Evolutionary conservation across 345 rosid species (phyloP).

Genomic region (Lepidium didymum): DNA sequence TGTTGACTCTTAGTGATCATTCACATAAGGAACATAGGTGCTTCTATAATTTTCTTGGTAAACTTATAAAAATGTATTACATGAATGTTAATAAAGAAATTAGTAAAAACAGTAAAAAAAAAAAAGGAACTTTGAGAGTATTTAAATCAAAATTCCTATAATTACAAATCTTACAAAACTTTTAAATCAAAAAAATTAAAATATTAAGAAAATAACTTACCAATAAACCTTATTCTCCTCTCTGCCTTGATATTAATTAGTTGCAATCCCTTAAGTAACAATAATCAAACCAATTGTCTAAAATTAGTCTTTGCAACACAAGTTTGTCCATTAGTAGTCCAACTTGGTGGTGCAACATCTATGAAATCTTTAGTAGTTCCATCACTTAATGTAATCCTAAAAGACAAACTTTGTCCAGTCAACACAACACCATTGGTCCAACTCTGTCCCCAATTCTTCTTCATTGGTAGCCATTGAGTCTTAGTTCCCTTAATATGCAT

Average conservation of each 20-base stretch:
- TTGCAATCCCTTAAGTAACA: not conserved
- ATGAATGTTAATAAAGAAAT: too few relatives aligned
- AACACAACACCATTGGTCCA: not conserved
- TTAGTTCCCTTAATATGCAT: not conserved
- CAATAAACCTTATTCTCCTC: not conserved
- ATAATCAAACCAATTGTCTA: not conserved
- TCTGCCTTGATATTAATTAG: not conserved
- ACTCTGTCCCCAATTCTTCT: slow-evolving; percentile 5
- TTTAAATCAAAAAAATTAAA: not conserved
- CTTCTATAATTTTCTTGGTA: too few relatives aligned
- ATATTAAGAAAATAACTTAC: not conserved
- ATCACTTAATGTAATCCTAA: not conserved
- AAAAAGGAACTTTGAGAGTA: too few relatives aligned
- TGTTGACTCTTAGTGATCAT: too few relatives aligned
- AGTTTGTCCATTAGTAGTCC: not conserved
- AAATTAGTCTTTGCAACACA: slow-evolving; percentile 14
- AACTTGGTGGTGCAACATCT: not conserved
- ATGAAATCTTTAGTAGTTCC: not conserved
- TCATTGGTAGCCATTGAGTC: not conserved
- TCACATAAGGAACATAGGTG: too few relatives aligned
- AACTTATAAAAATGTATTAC: too few relatives aligned
- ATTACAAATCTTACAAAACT: not conserved
- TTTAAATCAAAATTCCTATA: not conserved
- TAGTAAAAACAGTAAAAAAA: too few relatives aligned
- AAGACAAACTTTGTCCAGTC: slow-evolving; percentile 1